Evolutionary conservation across 2,329 filamentous ascomycete genomes (phyloP).

Genomic region (Fusarium sp.): DNA sequence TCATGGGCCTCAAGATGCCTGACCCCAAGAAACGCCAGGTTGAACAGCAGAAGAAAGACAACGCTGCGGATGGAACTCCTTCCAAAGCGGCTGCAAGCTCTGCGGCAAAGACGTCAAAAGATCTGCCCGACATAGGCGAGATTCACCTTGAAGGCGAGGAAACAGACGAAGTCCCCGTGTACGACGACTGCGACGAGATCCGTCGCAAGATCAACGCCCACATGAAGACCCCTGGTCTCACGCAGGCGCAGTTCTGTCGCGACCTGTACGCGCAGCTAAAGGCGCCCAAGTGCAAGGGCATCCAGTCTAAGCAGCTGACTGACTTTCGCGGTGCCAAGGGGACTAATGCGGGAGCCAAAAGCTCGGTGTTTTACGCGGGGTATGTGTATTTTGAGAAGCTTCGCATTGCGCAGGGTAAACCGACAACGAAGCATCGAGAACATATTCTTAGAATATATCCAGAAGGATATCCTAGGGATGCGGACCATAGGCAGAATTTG

Average conservation of each 20-base stretch:
- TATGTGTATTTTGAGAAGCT: slow-evolving; percentile 30
- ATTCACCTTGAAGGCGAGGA: slow-evolving; percentile 11
- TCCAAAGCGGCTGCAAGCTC: neutral
- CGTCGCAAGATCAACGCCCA: slow-evolving; percentile 21
- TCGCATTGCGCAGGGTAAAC: slow-evolving; percentile 13
- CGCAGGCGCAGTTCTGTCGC: slow-evolving; percentile 12
- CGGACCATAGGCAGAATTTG: neutral
- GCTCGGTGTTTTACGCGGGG: slow-evolving; percentile 8
- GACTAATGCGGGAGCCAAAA: neutral
- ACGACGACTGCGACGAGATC: slow-evolving; percentile 16
- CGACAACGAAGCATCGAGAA: neutral
- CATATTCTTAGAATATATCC: slow-evolving; percentile 2
- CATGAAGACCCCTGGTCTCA: slow-evolving; percentile 5
- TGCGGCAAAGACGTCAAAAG: neutral
- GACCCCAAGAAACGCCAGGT: slow-evolving; percentile 5
- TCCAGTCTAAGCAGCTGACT: slow-evolving; percentile 18
- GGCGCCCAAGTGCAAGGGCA: slow-evolving; percentile 10
- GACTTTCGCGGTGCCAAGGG: slow-evolving; percentile 8
- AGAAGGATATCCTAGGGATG: neutral
- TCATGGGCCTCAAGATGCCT: slow-evolving; percentile 12
- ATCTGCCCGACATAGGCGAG: neutral
- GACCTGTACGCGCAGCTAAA: slow-evolving; percentile 2
- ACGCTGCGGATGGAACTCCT: neutral
- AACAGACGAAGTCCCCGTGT: neutral
- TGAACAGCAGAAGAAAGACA: neutral